Evolutionary conservation across 352 stramenopile species (phyloP), one percentile per base, ranked within the genome.

Genomic region (Globisporangium carolinianum): DNA sequence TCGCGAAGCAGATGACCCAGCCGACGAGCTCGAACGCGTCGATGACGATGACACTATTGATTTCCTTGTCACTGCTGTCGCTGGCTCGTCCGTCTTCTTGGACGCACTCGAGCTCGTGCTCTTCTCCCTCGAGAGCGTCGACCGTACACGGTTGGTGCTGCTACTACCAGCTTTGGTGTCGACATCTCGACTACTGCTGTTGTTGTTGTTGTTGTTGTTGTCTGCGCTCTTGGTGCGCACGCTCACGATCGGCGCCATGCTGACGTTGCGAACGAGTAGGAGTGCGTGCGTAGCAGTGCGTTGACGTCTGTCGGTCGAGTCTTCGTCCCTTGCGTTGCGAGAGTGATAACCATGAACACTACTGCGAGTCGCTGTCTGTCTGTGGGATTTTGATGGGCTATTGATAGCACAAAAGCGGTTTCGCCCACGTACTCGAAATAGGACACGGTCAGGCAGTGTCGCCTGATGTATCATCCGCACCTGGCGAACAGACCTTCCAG

Each of bases 241-340:
- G 7, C 8, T 63, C 50, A 56, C 56, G 41, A 67, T 67, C 12
- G 61, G 61, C 36, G 61, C 55, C 61, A 67, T 67, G 35, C 24
- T 45, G 47, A 38, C 32, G 17, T 37, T 14, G 47, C 4, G 2
- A 4, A 36, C 24, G 24, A 32, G 24, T 32, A 32, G 24, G 24
- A 32, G 24, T 3, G 24, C 24, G 24, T 32, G 24, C 24, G 24
- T 32, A 32, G 24, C 24, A 32, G 24, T 32, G 24, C 24, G 24
- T 32, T 32, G 24, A 32, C 24, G 24, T 32, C 24, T 32, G 24
- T 32, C 24, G 24, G 24, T 32, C 24, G 24, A 32, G 24, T 32
- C 24, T 32, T 32, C 24, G 24, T 32, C 24, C 24, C 24, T 32
- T 32, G 24, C 24, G 24, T 32, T 32, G 24, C 3, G 24, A 32